Percentiles rank a stretch among this genome's conserved stretches.
These are phyloP conservation scores for Amoebophrya sp. DNA, from an alignment of 169 alveolate species.

Conservation along the genomic window DNA sequence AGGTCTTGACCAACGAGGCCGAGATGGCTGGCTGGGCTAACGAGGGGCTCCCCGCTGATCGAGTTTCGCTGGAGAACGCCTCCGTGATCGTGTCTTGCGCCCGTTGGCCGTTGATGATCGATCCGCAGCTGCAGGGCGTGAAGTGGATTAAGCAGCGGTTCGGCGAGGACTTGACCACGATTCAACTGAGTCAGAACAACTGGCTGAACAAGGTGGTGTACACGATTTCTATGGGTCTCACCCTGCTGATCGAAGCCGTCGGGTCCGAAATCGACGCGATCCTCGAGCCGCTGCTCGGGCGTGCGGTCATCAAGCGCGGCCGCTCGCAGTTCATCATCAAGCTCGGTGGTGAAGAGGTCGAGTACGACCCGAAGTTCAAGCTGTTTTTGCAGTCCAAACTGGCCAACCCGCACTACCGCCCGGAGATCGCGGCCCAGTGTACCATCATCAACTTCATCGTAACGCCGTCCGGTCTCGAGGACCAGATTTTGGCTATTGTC, in stretches of 20 bases:
- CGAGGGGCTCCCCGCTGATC: conserved; percentile 59
- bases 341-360: conserved; percentile 81
- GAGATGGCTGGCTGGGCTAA: conserved; percentile 89
- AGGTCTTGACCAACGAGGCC: conserved; percentile 77
- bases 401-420: conserved; percentile 91
- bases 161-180: conserved; percentile 78
- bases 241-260: conserved; percentile 83
- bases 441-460: conserved; percentile 91
- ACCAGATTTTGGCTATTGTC: conserved; percentile 82
- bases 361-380: conserved; percentile 73
- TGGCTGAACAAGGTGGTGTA: conserved; percentile 76
- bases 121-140: conserved; percentile 91
- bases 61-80: conserved; percentile 87
- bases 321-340: conserved; percentile 59
- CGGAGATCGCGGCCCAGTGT: conserved; percentile 94
- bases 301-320: conserved; percentile 83
- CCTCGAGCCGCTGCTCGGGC: conserved; percentile 85
- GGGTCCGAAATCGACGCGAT: conserved; percentile 88
- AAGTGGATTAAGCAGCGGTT: conserved; percentile 84
- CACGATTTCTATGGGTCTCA: conserved; percentile 81
- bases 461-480: conserved; percentile 94
- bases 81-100: conserved; percentile 83
- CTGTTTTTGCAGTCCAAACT: conserved; percentile 86
- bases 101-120: conserved; percentile 93
- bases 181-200: conserved; percentile 77